These are phyloP conservation scores for Tolypocladium cylindrosporum DNA, from an alignment of 2,329 filamentous ascomycete species.

Conservation along the genomic window DNA sequence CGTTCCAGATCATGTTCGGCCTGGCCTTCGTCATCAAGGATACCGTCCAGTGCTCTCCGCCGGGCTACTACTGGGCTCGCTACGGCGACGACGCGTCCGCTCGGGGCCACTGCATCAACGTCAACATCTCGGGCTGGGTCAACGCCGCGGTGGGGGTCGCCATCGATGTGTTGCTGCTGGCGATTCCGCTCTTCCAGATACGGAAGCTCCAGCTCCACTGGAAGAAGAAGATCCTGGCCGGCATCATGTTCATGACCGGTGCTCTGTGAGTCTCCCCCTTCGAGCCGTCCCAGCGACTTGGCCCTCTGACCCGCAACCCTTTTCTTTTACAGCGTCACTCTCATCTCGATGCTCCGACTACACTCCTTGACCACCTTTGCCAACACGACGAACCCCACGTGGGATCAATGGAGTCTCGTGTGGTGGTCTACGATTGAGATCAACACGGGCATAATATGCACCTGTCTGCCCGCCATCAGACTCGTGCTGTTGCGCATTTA, in stretches of 20 bases:
- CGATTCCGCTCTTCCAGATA: not conserved
- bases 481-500: not conserved
- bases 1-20: not conserved
- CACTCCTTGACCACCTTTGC: not conserved
- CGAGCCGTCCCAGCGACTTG: not conserved
- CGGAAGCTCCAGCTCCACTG: slow-evolving; percentile 2
- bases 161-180: slow-evolving; percentile 1
- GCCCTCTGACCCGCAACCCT: not conserved
- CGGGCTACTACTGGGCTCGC: not conserved
- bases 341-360: not conserved
- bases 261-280: not conserved
- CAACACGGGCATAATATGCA: not conserved
- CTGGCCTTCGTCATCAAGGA: not conserved
- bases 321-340: not conserved
- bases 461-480: not conserved
- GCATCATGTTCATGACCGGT: slow-evolving; percentile 2
- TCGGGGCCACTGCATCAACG: not conserved
- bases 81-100: not conserved
- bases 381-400: not conserved
- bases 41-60: not conserved
- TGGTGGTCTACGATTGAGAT: not conserved
- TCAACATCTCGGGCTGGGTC: not conserved
- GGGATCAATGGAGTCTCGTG: not conserved
- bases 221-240: slow-evolving; percentile 3
- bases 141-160: not conserved